These are phyloP conservation scores for Suillus brevipes DNA, from an alignment of 768 basidiomycete genomes.

Conservation along the genomic window DNA sequence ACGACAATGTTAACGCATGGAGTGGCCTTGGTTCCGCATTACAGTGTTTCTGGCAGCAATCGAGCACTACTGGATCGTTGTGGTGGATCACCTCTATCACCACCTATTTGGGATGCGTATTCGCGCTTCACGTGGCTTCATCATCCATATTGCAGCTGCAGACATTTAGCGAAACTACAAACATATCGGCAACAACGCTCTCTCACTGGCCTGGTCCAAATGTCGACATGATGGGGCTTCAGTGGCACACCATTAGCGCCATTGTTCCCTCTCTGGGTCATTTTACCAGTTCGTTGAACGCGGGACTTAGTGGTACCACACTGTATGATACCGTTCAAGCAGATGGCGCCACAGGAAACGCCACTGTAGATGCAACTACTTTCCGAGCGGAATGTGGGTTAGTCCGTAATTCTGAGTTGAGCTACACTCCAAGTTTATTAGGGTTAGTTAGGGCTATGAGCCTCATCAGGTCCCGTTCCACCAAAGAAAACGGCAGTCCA, in stretches of 20 bases:
- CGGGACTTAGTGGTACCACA: constrained; percentile 7
- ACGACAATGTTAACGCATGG: constrained; percentile 9
- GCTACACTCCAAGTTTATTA: no score
- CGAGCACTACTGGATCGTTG: not conserved
- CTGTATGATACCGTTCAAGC: constrained; percentile 11
- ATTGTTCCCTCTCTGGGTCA: constrained; percentile 3
- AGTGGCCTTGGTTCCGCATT: constrained; percentile 10
- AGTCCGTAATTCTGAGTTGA: constrained; percentile 5
- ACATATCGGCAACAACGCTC: not conserved
- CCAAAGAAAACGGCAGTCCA: no score
- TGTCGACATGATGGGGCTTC: not conserved
- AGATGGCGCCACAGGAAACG: constrained; percentile 6
- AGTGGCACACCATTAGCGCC: constrained; percentile 1
- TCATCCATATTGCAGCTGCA: constrained; percentile 13
- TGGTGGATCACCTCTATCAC: constrained; percentile 2
- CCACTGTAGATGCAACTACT: constrained; percentile 10
- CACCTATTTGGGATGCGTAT: constrained; percentile 6
- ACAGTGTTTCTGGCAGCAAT: constrained; percentile 9
- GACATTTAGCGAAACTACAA: constrained; percentile 1
- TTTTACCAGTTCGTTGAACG: not conserved
- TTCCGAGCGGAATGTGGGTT: constrained; percentile 8
- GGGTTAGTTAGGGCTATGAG: no score
- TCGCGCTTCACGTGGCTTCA: constrained; percentile 10
- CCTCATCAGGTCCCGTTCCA: no score
- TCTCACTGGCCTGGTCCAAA: constrained; percentile 2